Evolutionary conservation across 192 early-diverging fungal genomes (phyloP).

Genomic region (Ambispora gerdemannii): DNA sequence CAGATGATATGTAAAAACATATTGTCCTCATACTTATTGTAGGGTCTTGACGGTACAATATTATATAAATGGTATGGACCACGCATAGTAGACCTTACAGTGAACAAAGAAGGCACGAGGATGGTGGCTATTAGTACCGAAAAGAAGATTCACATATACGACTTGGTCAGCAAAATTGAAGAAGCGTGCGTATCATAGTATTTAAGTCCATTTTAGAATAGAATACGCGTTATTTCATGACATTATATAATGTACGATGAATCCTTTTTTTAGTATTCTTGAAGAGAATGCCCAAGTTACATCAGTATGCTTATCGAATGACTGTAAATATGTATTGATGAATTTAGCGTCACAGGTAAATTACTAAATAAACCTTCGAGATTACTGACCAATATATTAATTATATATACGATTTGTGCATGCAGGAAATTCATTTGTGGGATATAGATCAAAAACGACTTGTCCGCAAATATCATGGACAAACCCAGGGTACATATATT

Average conservation of each 20-base stretch:
- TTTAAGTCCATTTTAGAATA: background rate
- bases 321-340: constrained; percentile 54
- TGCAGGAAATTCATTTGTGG: constrained; percentile 88
- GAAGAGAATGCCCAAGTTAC: constrained; percentile 42
- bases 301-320: constrained; percentile 42
- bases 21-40: constrained; percentile 1
- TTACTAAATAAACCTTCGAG: constrained; percentile 16
- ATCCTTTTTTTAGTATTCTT: constrained; percentile 30
- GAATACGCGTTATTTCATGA: background rate
- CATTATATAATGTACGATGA: background rate
- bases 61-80: constrained; percentile 59
- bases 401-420: background rate
- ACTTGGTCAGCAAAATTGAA: constrained; percentile 22
- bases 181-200: constrained; percentile 13
- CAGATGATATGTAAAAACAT: background rate
- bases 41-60: constrained; percentile 52
- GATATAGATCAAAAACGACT: constrained; percentile 65
- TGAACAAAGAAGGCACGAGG: constrained; percentile 54
- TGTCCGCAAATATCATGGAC: constrained; percentile 76
- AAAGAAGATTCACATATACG: constrained; percentile 44
- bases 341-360: constrained; percentile 43
- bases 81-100: constrained; percentile 62
- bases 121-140: constrained; percentile 65
- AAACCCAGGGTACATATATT: constrained; percentile 81
- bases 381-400: background rate